Evolutionary conservation across 495 filamentous ascomycete genomes (phyloP), one percentile per base, ranked within the genome.

Genomic region (Amphirosellinia nigrospora): DNA sequence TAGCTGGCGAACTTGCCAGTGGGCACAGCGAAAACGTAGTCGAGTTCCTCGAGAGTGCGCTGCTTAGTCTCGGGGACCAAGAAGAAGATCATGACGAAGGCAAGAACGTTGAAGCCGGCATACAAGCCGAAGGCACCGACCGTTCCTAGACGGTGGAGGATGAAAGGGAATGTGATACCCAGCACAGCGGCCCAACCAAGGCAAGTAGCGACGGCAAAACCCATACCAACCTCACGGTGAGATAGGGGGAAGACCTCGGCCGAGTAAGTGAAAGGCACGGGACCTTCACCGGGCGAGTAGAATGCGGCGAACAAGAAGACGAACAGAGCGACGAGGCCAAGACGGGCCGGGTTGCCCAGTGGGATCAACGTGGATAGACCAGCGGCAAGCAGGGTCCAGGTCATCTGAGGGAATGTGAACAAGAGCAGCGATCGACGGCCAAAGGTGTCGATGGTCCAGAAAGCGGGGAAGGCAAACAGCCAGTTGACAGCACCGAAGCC

Each of bases 361-460:
- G 89, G 89, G 69, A 95, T 89, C 64, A 88, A 87, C 74, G 89
- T 94, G 75, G 84, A 91, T 59, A 94, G 85, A 0, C 90, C 92
- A 2, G 89, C 91, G 3, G 88, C 89, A 0, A 95, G 83, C 11
- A 95, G 81, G 30, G 90, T 91, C 90, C 91, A 93, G 41, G 85
- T 88, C 93, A 96, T 95, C 53, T 94, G 85, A 0, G 93, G 93
- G 79, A 95, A 95, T 13, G 93, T 97, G 78, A 94, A 92, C 6
- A 96, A 86, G 1, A 96, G 86, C 1, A 97, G 85, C 19, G 84
- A 83, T 28, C 93, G 88, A 41, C 93, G 90, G 11, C 93, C 93
- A 59, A 89, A 95, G 11, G 91, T 94, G 79, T 97, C 93, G 72
- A 97, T 97, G 9, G 92, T 94, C 82, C 86, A 92, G 36, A 96